phyloP scores from a whole-genome alignment of 192 early-diverging fungal species.

The Cladochytrium replicatum region DNA sequence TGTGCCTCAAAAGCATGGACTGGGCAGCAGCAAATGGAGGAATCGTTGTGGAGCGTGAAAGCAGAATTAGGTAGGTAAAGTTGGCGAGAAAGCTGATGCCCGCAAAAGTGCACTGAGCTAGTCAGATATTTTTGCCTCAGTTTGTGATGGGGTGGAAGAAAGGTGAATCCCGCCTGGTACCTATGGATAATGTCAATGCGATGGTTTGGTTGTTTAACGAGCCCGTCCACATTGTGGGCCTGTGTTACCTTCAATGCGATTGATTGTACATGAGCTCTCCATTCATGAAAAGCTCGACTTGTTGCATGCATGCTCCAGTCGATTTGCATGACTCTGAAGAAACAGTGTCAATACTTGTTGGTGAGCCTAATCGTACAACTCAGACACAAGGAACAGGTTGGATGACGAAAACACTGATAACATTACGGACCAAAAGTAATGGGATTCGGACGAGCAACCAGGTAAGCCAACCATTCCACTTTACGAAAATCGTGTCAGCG shows the following conservation, averaged over 20 bases:
- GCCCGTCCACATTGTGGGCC: constrained; percentile 77
- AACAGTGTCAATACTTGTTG: too few species aligned
- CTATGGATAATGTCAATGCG: constrained; percentile 22
- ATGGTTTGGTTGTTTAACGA: constrained; percentile 2
- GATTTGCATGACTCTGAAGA: constrained; percentile 90
- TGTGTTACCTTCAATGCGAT: constrained; percentile 72
- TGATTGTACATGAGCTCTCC: constrained; percentile 83
- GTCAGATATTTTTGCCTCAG: constrained; percentile 53
- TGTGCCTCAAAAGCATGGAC: constrained; percentile 64
- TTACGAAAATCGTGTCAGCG: too few species aligned
- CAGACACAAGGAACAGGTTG: too few species aligned
- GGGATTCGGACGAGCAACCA: too few species aligned
- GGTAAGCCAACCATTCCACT: too few species aligned
- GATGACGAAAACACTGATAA: too few species aligned
- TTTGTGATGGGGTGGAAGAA: constrained; percentile 59
- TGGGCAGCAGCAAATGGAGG: constrained; percentile 56
- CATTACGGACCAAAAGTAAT: too few species aligned
- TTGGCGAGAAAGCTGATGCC: constrained; percentile 62
- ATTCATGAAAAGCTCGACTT: constrained; percentile 61
- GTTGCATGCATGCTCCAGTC: constrained; percentile 96
- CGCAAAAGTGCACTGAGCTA: constrained; percentile 79
- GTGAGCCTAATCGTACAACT: too few species aligned
- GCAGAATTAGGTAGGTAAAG: constrained; percentile 55
- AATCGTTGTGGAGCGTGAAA: constrained; percentile 46
- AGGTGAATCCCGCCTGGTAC: constrained; percentile 85